Percentiles rank a stretch among this genome's conserved stretches.
These are phyloP conservation scores for Thermochaetoides thermophila DNA, from an alignment of 495 filamentous ascomycete species.

Conservation along the genomic window DNA sequence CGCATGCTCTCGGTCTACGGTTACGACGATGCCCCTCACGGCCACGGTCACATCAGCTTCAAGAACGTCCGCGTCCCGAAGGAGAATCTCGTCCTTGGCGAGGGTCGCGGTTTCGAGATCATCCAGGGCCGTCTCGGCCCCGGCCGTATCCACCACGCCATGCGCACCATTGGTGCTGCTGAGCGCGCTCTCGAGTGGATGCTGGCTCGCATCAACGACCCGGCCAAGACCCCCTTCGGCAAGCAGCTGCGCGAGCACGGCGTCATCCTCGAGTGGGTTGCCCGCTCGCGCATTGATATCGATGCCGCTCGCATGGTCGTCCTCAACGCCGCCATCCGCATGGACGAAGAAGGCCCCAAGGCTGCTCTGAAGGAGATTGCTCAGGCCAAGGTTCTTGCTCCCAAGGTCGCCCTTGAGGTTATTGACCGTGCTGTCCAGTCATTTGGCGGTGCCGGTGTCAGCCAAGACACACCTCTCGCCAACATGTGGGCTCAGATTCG, in stretches of 20 bases:
- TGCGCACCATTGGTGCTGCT: slow-evolving; percentile 78
- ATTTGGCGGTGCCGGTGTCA: slow-evolving; percentile 73
- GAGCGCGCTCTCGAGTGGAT: slow-evolving; percentile 80
- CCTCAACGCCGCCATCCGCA: slow-evolving; percentile 79
- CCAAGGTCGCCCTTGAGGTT: slow-evolving; percentile 57
- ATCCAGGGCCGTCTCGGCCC: slow-evolving; percentile 87
- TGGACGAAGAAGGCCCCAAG: slow-evolving; percentile 69
- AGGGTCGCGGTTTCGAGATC: slow-evolving; percentile 90
- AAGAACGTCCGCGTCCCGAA: slow-evolving; percentile 68
- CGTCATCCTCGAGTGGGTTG: slow-evolving; percentile 88
- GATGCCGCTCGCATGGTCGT: slow-evolving; percentile 77
- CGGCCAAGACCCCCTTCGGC: slow-evolving; percentile 71
- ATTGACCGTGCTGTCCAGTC: slow-evolving; percentile 82
- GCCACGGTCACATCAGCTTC: slow-evolving; percentile 81
- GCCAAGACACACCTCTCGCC: slow-evolving; percentile 81
- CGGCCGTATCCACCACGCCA: slow-evolving; percentile 86
- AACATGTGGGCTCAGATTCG: slow-evolving; percentile 74
- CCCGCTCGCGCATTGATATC: slow-evolving; percentile 77
- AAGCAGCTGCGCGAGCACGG: slow-evolving; percentile 68
- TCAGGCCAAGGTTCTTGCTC: slow-evolving; percentile 74
- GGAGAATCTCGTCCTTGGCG: slow-evolving; percentile 68
- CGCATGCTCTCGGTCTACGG: slow-evolving; percentile 83
- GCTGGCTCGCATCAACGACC: slow-evolving; percentile 78
- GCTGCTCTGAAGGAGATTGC: slow-evolving; percentile 71
- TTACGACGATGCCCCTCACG: slow-evolving; percentile 89